Base-by-base conservation (phyloP, 2,329 filamentous ascomycete species). In the Chalaropsis thielavioides region DNA sequence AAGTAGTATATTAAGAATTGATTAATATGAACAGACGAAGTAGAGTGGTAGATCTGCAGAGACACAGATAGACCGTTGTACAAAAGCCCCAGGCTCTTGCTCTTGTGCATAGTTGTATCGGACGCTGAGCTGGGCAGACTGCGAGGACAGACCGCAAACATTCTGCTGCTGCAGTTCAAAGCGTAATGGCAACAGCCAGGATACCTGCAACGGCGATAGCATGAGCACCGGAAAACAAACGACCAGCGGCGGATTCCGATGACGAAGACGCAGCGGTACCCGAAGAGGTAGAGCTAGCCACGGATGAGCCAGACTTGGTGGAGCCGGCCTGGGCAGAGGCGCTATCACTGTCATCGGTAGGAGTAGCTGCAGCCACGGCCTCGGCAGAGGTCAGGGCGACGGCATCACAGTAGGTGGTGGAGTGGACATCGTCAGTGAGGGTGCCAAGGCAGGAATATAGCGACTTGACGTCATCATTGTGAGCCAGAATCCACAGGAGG, bases 141-240 rank as follows among this genome's bases (percentile, higher is more conserved):
- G 31, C 31, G 3, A 31, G 6, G 31, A 31, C 44, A 49, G 44
- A 49, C 19, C 17, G 22, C 22, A 49, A 10, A 49, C 11, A 49
- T n/a, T 13, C 44, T 49, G 44, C 22, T 24, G 8, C 11, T 19
- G 10, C 22, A 10, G 22, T 19, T 49, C 22, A 63, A 24, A 63
- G 44, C 40, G 56, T 46, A 62, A 49, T 54, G 62, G 62, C 58
- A 59, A 35, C 22, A 41, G 61, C 41, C 54, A 51, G 4, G 31
- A 68, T 49, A 40, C 58, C 38, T n/a, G 38, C 19, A 44, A 54
- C 15, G 27, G n/a, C 46, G 41, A 60, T 51, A n/a, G 62, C 62
- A 64, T 40, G 24, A 6, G 54, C 3, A 31, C 64, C 40, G 13
- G 35, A 58, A 44, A 41, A 24, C 19, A 66, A 27, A 11, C 49